Conservation (phyloP, 805 yeast genomes). For the Kazachstania viticola region DNA sequence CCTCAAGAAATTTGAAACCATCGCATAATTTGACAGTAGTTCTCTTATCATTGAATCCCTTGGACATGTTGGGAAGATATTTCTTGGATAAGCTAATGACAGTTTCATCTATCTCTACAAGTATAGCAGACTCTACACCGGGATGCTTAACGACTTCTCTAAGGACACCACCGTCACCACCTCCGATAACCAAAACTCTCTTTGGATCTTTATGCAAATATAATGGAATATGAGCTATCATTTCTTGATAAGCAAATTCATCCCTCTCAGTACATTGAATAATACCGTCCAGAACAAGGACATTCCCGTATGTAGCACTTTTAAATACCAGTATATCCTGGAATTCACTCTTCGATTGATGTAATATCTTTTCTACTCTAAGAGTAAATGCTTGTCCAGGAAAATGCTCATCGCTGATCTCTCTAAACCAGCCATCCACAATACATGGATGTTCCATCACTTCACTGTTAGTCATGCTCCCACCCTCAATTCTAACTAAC, state of each 20-base stretch:
- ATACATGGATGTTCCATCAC: conserved; percentile 20
- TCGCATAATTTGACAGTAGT: conserved; percentile 62
- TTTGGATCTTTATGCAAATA: conserved; percentile 67
- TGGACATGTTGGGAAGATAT: conserved; percentile 71
- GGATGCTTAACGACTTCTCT: conserved; percentile 77
- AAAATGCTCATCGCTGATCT: conserved; percentile 54
- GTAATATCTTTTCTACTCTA: conserved; percentile 50
- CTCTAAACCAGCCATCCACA: conserved; percentile 72
- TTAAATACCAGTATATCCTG: conserved; percentile 78
- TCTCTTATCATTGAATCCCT: conserved; percentile 49
- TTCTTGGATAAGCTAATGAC: conserved; percentile 63
- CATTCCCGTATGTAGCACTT: conserved; percentile 72
- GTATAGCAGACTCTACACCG: conserved; percentile 48
- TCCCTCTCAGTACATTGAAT: conserved; percentile 87
- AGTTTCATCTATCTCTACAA: conserved; percentile 83
- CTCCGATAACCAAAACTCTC: conserved; percentile 79
- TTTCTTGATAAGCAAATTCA: conserved; percentile 89
- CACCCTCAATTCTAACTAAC: no score
- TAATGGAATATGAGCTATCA: conserved; percentile 76
- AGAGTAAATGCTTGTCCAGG: conserved; percentile 81
- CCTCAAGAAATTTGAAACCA: conserved; percentile 68
- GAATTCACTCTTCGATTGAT: conserved; percentile 54
- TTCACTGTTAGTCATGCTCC: no score
- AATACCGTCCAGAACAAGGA: conserved; percentile 78
- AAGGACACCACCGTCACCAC: conserved; percentile 93